Percentiles rank a stretch among this genome's conserved stretches.
Evolutionary conservation across 2,329 filamentous ascomycete species (phyloP).

Genomic region (Orbilia javanica): DNA sequence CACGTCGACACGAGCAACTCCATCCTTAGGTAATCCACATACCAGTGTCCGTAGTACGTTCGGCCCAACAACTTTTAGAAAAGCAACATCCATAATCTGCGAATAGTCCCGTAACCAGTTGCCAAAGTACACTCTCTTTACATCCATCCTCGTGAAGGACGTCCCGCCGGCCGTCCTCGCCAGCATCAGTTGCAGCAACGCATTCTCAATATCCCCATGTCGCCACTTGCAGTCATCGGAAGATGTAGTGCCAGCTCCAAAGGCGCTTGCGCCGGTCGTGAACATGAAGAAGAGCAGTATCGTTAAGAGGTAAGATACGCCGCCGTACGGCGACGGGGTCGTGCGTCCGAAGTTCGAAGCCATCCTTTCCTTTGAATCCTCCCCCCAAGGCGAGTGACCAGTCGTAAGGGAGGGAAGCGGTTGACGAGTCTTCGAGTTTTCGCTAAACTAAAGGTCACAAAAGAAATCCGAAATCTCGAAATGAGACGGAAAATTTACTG

Average conservation of each 20-base stretch:
- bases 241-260: slow-evolving; percentile 54
- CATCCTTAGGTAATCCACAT: slow-evolving; percentile 25
- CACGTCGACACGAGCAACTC: neutral
- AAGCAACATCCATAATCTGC: slow-evolving; percentile 92
- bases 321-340: slow-evolving; percentile 39
- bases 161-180: slow-evolving; percentile 53
- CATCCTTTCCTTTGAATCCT: slow-evolving; percentile 29
- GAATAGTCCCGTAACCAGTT: slow-evolving; percentile 81
- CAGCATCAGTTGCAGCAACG: slow-evolving; percentile 52
- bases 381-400: slow-evolving; percentile 4
- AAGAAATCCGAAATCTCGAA: slow-evolving; percentile 21
- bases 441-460: slow-evolving; percentile 18
- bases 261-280: slow-evolving; percentile 51
- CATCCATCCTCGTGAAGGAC: slow-evolving; percentile 54
- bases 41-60: slow-evolving; percentile 86
- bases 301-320: slow-evolving; percentile 43
- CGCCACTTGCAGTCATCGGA: slow-evolving; percentile 57
- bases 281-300: slow-evolving; percentile 49
- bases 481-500: slow-evolving; percentile 13
- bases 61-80: slow-evolving; percentile 88
- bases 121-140: slow-evolving; percentile 59
- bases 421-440: slow-evolving; percentile 22
- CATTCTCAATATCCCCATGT: slow-evolving; percentile 57
- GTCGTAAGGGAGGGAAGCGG: slow-evolving; percentile 16
- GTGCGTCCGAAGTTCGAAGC: slow-evolving; percentile 31